These are phyloP conservation scores for Eremothecium gossypii DNA, from an alignment of 1,139 yeast species.

Conservation along the genomic window DNA sequence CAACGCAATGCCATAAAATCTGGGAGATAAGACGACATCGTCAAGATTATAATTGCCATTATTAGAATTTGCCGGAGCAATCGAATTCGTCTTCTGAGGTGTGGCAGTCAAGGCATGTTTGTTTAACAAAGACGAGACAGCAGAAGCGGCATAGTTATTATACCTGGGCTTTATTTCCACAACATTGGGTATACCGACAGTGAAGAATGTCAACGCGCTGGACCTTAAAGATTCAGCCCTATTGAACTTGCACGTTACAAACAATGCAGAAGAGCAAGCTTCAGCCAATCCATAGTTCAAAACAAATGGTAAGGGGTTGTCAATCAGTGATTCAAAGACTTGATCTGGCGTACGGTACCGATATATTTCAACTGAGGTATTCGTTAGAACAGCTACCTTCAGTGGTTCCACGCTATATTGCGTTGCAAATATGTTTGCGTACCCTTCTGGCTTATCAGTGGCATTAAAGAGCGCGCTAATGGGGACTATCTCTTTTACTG, in stretches of 20 bases:
- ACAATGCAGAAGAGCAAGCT: constrained; percentile 79
- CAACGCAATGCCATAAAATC: constrained; percentile 85
- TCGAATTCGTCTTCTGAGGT: constrained; percentile 14
- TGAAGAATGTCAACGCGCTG: constrained; percentile 32
- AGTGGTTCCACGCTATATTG: constrained; percentile 61
- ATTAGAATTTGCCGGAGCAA: constrained; percentile 6
- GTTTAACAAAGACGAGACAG: constrained; percentile 23
- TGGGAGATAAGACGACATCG: constrained; percentile 77
- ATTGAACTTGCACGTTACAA: constrained; percentile 68
- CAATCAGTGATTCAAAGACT: constrained; percentile 54
- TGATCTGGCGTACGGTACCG: constrained; percentile 74
- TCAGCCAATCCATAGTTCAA: constrained; percentile 58
- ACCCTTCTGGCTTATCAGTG: constrained; percentile 65
- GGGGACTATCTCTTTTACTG: constrained; percentile 67
- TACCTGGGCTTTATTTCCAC: constrained; percentile 32
- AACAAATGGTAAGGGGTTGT: constrained; percentile 46
- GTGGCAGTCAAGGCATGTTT: constrained; percentile 20
- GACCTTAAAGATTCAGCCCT: constrained; percentile 42
- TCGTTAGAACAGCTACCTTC: constrained; percentile 74
- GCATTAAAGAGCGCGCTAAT: constrained; percentile 66
- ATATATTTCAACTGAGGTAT: constrained; percentile 66
- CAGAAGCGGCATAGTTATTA: constrained; percentile 23
- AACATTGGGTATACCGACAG: constrained; percentile 33
- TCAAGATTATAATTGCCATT: constrained; percentile 36
- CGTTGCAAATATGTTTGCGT: constrained; percentile 73